These are phyloP conservation scores for Isatis tinctoria DNA, from an alignment of 345 rosid species.

Conservation along the genomic window DNA sequence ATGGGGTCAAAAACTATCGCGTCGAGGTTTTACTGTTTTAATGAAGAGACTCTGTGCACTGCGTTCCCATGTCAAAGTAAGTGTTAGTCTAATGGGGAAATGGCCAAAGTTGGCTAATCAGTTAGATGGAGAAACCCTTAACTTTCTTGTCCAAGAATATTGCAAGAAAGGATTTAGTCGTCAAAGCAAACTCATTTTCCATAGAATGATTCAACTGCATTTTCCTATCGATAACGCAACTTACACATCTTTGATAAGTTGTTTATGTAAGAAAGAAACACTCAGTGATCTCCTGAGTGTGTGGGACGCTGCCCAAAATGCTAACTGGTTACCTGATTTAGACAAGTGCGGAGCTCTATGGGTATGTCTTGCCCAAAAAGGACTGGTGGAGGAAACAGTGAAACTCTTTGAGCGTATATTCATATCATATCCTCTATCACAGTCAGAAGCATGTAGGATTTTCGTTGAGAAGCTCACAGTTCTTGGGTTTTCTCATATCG, in stretches of 20 bases:
- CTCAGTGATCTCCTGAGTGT: slow-evolving; percentile 32
- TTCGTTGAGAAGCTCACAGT: slow-evolving; percentile 52
- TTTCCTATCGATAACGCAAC: slow-evolving; percentile 38
- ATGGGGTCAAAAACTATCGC: slow-evolving; percentile 68
- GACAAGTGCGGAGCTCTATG: slow-evolving; percentile 40
- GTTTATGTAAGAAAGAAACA: slow-evolving; percentile 53
- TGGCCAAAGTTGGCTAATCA: slow-evolving; percentile 51
- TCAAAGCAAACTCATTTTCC: slow-evolving; percentile 44
- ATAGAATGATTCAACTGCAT: slow-evolving; percentile 46
- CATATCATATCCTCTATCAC: slow-evolving; percentile 30
- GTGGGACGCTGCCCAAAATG: slow-evolving; percentile 42
- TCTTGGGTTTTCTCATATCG: slow-evolving; percentile 41
- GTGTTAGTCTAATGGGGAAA: slow-evolving; percentile 42
- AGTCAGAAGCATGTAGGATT: slow-evolving; percentile 30
- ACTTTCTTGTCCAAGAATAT: slow-evolving; percentile 52
- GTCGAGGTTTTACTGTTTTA: slow-evolving; percentile 35
- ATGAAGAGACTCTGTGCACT: slow-evolving; percentile 45
- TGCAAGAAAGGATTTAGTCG: slow-evolving; percentile 53
- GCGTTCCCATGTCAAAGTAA: slow-evolving; percentile 38
- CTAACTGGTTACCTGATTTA: slow-evolving; percentile 50
- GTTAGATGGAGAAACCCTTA: slow-evolving; percentile 52
- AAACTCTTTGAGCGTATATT: slow-evolving; percentile 57
- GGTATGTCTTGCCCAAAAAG: slow-evolving; percentile 43
- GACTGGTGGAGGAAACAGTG: slow-evolving; percentile 51
- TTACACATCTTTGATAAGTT: slow-evolving; percentile 41